Evolutionary conservation across 495 filamentous ascomycete genomes (phyloP).

Genomic region (Thermothielavioides terrestris): DNA sequence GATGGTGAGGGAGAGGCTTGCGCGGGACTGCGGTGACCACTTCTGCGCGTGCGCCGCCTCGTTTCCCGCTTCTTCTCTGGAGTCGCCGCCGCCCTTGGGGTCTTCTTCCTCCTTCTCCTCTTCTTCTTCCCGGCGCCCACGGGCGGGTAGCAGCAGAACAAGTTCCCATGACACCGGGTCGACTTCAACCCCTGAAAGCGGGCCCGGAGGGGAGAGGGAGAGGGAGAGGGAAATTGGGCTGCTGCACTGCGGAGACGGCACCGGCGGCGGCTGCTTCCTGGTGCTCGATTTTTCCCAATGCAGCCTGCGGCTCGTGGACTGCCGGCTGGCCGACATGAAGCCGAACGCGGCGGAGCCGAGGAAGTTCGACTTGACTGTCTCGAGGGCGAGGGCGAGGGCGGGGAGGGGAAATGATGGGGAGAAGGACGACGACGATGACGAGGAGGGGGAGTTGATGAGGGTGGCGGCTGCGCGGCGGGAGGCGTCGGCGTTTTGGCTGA

Average conservation of each 20-base stretch:
- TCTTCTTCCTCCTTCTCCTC: too few species aligned
- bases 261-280: slow-evolving; percentile 4
- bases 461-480: slow-evolving; percentile 9
- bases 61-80: too few species aligned
- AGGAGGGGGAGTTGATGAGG: slow-evolving; percentile 3
- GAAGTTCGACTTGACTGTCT: slow-evolving; percentile 11
- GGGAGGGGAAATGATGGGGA: too few species aligned
- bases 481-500: slow-evolving; percentile 13
- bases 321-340: slow-evolving; percentile 4
- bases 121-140: too few species aligned
- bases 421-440: too few species aligned
- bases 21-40: slow-evolving; percentile 1
- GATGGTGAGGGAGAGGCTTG: neutral
- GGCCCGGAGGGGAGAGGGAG: neutral
- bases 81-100: too few species aligned
- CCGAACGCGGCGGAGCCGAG: neutral
- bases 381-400: neutral
- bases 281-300: slow-evolving; percentile 12
- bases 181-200: too few species aligned
- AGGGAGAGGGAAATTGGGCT: slow-evolving; percentile 8
- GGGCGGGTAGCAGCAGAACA: too few species aligned
- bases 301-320: slow-evolving; percentile 5
- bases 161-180: too few species aligned
- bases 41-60: too few species aligned
- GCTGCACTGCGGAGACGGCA: slow-evolving; percentile 3